Base-by-base conservation (phyloP, 495 filamentous ascomycete species). In the Aspergillus funiculosus region DNA sequence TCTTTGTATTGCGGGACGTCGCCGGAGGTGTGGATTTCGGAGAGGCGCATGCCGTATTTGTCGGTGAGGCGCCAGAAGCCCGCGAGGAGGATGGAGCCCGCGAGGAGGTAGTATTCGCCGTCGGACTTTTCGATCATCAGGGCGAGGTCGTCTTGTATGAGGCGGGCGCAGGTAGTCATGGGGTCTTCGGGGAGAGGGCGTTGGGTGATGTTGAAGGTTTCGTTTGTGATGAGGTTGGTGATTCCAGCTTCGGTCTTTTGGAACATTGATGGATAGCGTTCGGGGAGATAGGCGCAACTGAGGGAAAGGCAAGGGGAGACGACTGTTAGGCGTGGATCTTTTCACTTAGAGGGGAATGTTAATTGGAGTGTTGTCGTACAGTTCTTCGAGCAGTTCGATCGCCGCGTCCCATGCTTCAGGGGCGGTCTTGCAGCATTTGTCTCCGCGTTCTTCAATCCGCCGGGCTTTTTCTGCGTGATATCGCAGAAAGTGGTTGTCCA, bases 61-160 rank as follows among this genome's bases (percentile, higher is more conserved):
- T 94, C 86, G 39, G 75, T 69, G 5, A 94, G 75, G 6, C 87
- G 79, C 89, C 88, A 94, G 69, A 94, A 95, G 0, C 88, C 89
- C 0, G 88, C 78, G 0, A 95, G 73, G 7, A 94, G 72, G 40
- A 92, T 82, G 5, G 82, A 75, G 9, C 88, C 89, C 2, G 87
- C 86, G 1, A 88, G 73, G 1, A 94, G 78, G 62, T 90, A 87
- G 66, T 95, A 94, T 60, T 91, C 80, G 18, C 86, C 84, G 56
- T 94, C 86, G 1, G 69, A 59, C 21, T 68, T 73, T 61, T 94
- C 86, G 55, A 94, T 72, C 89, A 95, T 94, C 17, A 94, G 74
- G 1, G 87, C 87, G 1, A 94, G 66, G 57, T 94, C 89, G 58
- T 94, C 89, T 68, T 94, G 89, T 15, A 87, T 68, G 25, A 92